These are phyloP conservation scores for Emmonsiellopsis sp. DNA, from an alignment of 2,329 filamentous ascomycete genomes.

Conservation along the genomic window DNA sequence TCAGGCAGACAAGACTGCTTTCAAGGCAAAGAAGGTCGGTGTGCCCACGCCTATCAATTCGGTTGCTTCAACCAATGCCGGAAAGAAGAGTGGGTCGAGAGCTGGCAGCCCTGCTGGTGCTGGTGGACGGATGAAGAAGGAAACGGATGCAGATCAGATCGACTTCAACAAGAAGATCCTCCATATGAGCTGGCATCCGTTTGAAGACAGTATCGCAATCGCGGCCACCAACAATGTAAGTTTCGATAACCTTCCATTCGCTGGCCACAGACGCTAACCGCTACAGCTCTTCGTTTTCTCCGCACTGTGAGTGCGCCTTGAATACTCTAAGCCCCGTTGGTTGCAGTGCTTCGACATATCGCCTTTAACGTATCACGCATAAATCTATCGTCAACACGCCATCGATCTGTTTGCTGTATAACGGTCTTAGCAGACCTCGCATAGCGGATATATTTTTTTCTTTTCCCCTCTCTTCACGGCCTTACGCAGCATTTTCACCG, in stretches of 20 bases:
- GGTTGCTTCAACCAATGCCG: constrained; percentile 54
- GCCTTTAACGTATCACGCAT: background rate
- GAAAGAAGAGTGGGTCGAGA: constrained; percentile 81
- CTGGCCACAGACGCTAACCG: constrained; percentile 10
- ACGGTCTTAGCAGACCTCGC: background rate
- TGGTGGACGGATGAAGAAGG: constrained; percentile 93
- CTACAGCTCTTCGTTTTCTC: constrained; percentile 68
- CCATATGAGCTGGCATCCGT: constrained; percentile 99
- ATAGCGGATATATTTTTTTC: background rate
- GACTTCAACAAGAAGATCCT: constrained; percentile 99
- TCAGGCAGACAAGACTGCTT: constrained; percentile 96
- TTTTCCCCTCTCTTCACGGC: background rate
- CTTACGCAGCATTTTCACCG: too few species aligned
- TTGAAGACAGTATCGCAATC: constrained; percentile 98
- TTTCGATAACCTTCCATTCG: constrained; percentile 17
- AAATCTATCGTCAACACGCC: background rate
- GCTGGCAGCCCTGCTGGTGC: constrained; percentile 81
- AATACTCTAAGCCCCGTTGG: background rate
- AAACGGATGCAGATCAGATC: constrained; percentile 98
- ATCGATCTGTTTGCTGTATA: background rate
- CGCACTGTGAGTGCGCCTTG: constrained; percentile 47
- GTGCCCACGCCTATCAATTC: constrained; percentile 95
- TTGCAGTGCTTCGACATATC: background rate
- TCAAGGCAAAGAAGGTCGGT: constrained; percentile 99
- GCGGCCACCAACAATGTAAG: constrained; percentile 98